These are phyloP conservation scores for Penicillium turbatum DNA, from an alignment of 495 filamentous ascomycete species.

Conservation along the genomic window DNA sequence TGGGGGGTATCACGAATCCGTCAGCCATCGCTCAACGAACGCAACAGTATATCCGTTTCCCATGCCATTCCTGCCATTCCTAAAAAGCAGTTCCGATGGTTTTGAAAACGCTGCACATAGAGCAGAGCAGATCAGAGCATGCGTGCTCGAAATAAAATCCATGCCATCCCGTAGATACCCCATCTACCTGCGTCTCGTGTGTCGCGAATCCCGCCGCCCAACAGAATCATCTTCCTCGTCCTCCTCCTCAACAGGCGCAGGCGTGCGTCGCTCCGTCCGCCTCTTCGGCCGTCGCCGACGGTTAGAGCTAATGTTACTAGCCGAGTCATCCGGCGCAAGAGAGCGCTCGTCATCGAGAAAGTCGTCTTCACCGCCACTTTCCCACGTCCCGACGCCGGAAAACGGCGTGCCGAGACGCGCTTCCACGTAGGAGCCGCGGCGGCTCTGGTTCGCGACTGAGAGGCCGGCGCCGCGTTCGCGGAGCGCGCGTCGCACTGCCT, in stretches of 20 bases:
- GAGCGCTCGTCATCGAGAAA: conserved; percentile 58
- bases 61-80: conserved; percentile 14
- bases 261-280: conserved; percentile 71
- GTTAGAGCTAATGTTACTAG: conserved; percentile 82
- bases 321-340: conserved; percentile 66
- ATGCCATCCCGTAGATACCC: too few species aligned
- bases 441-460: conserved; percentile 68
- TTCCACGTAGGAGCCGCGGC: conserved; percentile 52
- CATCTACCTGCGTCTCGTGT: conserved; percentile 27
- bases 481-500: conserved; percentile 71
- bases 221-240: conserved; percentile 51
- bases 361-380: conserved; percentile 58
- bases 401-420: conserved; percentile 57
- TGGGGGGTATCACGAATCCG: conserved; percentile 26
- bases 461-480: conserved; percentile 77
- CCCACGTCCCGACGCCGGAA: conserved; percentile 37
- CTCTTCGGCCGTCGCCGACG: conserved; percentile 64
- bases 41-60: conserved; percentile 23
- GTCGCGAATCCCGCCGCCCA: conserved; percentile 30
- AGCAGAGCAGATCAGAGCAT: too few species aligned
- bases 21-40: conserved; percentile 15
- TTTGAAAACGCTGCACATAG: background rate
- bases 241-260: conserved; percentile 82
- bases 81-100: too few species aligned
- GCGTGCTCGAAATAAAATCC: too few species aligned